Base-by-base conservation (phyloP, 768 basidiomycete species). In the Boletus rubescentipes region DNA sequence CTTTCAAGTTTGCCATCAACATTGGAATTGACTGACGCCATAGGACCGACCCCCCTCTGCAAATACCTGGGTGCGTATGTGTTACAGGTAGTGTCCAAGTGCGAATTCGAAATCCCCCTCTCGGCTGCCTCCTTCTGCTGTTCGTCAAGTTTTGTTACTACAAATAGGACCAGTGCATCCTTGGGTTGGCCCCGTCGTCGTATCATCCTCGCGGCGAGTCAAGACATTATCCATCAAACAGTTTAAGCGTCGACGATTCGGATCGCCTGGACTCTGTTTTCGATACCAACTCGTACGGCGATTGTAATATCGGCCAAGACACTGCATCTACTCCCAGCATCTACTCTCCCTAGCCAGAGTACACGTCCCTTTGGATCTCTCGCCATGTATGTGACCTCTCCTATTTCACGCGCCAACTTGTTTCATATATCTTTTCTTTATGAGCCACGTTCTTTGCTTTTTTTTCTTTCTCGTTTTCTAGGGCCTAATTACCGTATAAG, bases 1-100 rank as follows among this genome's bases (percentile, higher is more conserved):
- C 58, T 12, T 54, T 59, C 16, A 43, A 48, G 11, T 65, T 65
- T 15, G 65, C 69, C 16, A 58, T 69, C 2, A 71, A 71, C 40
- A 42, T 69, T 62, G 16, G 61, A 68, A 45, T 0, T 46, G 2
- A 34, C 47, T 5, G n/a, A 43, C 29, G 2, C 42, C 37, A 10
- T 16, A 2, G 43, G 38, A 12, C 9, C 16, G 8, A 10, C 34
- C 49, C 54, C 36, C 9, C 9, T 9, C 0, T 56, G 60, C 41
- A 38, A 64, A 42, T 69, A 70, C 40, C 5, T 69, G n/a, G 69
- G 67, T 49, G 60, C 62, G n/a, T 68, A 46, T 43, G 39, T 70
- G 5, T 35, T 70, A 2, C 46, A 56, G 18, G 9, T 30, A 0
- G 14, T 14, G 5, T 9, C 14, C 8, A 3, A 9, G 5, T 34